Conservation (phyloP, 208 protist genomes). For the Wallacemonas collosoma region DNA sequence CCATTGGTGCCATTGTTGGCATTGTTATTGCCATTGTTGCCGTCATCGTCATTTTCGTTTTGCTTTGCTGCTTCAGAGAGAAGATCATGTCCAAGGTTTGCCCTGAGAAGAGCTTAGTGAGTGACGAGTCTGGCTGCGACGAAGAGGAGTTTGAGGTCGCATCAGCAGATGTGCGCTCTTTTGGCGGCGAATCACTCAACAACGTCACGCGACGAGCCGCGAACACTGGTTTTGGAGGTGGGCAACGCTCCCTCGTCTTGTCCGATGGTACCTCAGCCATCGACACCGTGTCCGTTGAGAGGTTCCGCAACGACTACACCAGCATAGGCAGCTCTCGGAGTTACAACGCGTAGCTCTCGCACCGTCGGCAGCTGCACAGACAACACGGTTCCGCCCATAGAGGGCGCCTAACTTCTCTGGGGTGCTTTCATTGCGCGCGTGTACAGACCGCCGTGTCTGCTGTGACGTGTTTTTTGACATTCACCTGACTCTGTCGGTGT, state of each 20-base stretch:
- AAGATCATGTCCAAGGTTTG: constrained; percentile 15
- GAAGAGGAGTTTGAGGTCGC: constrained; percentile 11
- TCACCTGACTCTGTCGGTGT: too few species aligned
- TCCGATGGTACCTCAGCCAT: background rate
- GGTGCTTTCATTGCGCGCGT: too few species aligned
- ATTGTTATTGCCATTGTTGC: constrained; percentile 6
- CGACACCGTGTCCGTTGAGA: constrained; percentile 2
- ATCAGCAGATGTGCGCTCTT: background rate
- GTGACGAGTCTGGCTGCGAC: background rate
- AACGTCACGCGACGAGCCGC: background rate
- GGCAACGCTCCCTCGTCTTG: background rate
- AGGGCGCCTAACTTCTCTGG: too few species aligned
- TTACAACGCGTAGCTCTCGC: background rate
- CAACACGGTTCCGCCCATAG: too few species aligned
- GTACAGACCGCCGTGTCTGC: too few species aligned
- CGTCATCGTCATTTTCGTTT: constrained; percentile 9
- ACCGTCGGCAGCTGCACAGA: too few species aligned
- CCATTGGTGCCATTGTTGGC: background rate
- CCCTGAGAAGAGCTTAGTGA: constrained; percentile 12
- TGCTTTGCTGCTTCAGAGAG: constrained; percentile 19
- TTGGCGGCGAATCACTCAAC: background rate
- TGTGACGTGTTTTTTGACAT: too few species aligned
- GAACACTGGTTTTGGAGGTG: background rate
- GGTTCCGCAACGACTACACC: background rate
- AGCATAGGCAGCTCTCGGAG: background rate